Conservation (phyloP, 2,329 filamentous ascomycete genomes). For the Stagonosporopsis chrysanthemi region DNA sequence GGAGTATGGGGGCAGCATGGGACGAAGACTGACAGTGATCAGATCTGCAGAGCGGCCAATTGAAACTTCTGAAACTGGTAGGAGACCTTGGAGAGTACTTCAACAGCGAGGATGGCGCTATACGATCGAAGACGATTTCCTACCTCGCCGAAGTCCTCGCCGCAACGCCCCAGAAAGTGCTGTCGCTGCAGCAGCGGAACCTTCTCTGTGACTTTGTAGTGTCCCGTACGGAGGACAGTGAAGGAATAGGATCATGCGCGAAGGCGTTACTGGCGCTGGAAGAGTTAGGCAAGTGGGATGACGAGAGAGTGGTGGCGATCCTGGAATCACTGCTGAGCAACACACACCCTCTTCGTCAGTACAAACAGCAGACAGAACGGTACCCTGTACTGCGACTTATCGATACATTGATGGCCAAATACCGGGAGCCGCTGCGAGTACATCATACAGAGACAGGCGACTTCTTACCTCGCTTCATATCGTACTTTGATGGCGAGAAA, state of each 20-base stretch:
- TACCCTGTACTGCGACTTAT: slow-evolving; percentile 69
- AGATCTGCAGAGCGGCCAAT: slow-evolving; percentile 67
- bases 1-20: slow-evolving; percentile 19
- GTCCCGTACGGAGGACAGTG: slow-evolving; percentile 65
- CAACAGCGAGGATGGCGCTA: slow-evolving; percentile 68
- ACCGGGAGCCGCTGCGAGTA: slow-evolving; percentile 52
- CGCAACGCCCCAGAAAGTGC: slow-evolving; percentile 60
- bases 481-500: slow-evolving; percentile 72
- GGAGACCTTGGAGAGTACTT: slow-evolving; percentile 72
- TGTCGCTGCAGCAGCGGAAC: slow-evolving; percentile 66
- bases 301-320: slow-evolving; percentile 61
- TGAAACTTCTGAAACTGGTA: slow-evolving; percentile 68
- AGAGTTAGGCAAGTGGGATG: slow-evolving; percentile 66
- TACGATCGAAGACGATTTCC: slow-evolving; percentile 65
- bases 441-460: slow-evolving; percentile 61
- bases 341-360: slow-evolving; percentile 65
- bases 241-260: slow-evolving; percentile 64
- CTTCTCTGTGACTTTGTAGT: slow-evolving; percentile 70
- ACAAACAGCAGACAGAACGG: slow-evolving; percentile 66
- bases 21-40: slow-evolving; percentile 27
- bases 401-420: slow-evolving; percentile 67
- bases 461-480: slow-evolving; percentile 67
- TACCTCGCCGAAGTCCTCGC: slow-evolving; percentile 61
- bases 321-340: slow-evolving; percentile 61
- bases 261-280: slow-evolving; percentile 67